Base-by-base conservation (phyloP, 306 rosid genomes). In the Rubus idaeus region DNA sequence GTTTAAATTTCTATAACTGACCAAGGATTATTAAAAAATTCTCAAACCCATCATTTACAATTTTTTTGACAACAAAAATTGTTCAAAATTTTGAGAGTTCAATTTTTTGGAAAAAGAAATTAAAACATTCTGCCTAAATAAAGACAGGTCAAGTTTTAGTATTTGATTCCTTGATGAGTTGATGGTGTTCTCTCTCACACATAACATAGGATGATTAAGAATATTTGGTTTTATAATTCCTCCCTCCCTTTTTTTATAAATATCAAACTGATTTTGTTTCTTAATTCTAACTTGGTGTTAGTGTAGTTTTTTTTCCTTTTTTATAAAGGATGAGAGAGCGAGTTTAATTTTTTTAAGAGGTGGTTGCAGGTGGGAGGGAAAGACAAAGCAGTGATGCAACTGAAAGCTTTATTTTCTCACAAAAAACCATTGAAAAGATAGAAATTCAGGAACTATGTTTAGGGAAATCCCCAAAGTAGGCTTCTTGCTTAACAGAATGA, bases 301-400 rank as follows among this genome's bases (percentile, higher is more conserved):
- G 20, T 44, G 57, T 46, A n/a, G n/a, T 68, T 26, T 16, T 11
- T 11, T 40, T 37, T 9, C 35, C 35, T 0, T 30, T 30, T 30
- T 30, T 30, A 30, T 16, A 57, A 57, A 57, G 4, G 1, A 57
- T 57, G 63, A n/a, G 64, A 8, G 39, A 3, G 3, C 8, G 23
- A 23, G 9, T 23, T 58, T 9, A 23, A n/a, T 8, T 5, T 18
- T 68, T 68, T 5, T 0, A 74, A 46, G 39, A 9, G n/a, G 62
- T 42, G 13, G 65, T 26, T 41, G 10, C 35, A 42, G n/a, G 7
- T 6, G 30, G 18, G 39, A 35, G 12, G 12, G 74, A 45, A 65
- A 52, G 47, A 74, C 44, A 55, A 47, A 39, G 6, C 14, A 23
- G 16, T 66, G 75, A 47, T 26, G 73, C 76, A 78, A 44, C 49